These are phyloP conservation scores for Monosporozyma solicola DNA, from an alignment of 805 yeast species.

Conservation along the genomic window DNA sequence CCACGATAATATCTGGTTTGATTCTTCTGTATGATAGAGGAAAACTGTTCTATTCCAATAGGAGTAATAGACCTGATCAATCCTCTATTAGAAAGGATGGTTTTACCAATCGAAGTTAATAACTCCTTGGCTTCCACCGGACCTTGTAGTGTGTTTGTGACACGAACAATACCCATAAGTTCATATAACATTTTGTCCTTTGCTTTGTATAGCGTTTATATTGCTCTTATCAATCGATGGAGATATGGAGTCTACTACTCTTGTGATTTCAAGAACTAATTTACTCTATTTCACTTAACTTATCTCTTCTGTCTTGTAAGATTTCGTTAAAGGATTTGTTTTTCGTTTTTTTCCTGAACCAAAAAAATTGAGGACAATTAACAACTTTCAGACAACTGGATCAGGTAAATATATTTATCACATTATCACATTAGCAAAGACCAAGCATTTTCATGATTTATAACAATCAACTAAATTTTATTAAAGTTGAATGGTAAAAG, in stretches of 20 bases:
- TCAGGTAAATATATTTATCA: too few species aligned
- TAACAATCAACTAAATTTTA: too few species aligned
- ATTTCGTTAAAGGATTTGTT: too few species aligned
- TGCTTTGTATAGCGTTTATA: neutral
- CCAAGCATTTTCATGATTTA: too few species aligned
- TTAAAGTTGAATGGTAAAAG: too few species aligned
- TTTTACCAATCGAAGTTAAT: slow-evolving; percentile 65
- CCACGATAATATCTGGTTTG: slow-evolving; percentile 90
- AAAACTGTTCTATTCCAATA: slow-evolving; percentile 63
- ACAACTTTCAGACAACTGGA: too few species aligned
- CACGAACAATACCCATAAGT: slow-evolving; percentile 81
- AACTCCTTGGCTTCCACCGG: slow-evolving; percentile 55
- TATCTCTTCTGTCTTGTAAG: too few species aligned
- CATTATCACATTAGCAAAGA: too few species aligned
- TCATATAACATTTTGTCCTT: slow-evolving; percentile 68
- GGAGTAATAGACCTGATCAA: slow-evolving; percentile 79
- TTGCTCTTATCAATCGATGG: neutral
- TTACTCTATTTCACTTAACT: too few species aligned
- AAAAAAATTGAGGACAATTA: too few species aligned
- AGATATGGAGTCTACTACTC: neutral
- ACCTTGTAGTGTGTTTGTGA: slow-evolving; percentile 45
- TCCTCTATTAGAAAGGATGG: slow-evolving; percentile 83
- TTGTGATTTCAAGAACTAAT: neutral
- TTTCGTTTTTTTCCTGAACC: too few species aligned
- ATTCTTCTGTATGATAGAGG: slow-evolving; percentile 72